Conservation (phyloP, 1,284 basidiomycete species). For the Marasmius sp. region DNA sequence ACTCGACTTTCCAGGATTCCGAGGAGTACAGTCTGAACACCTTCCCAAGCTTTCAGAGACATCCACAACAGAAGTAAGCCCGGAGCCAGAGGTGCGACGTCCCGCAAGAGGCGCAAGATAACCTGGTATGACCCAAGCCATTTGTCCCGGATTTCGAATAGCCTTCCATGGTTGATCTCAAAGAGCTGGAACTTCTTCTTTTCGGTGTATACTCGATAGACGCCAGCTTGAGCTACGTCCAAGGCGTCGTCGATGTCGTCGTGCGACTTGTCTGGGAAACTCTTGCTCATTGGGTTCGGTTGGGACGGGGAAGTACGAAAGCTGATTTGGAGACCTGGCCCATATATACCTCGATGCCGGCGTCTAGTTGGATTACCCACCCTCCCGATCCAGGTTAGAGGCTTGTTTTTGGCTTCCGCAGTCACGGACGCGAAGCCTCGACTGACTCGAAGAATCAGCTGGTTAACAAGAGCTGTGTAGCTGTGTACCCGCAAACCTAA, state of each 20-base stretch:
- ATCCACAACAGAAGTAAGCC: background rate
- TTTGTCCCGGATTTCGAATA: background rate
- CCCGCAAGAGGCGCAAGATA: background rate
- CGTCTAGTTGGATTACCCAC: too few relatives aligned
- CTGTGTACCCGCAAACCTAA: too few relatives aligned
- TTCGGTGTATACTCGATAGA: background rate
- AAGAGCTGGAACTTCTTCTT: background rate
- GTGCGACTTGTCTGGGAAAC: too few relatives aligned
- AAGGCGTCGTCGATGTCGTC: background rate
- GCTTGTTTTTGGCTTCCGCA: too few relatives aligned
- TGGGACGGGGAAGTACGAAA: too few relatives aligned
- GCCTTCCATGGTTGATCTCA: background rate
- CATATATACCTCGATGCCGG: too few relatives aligned
- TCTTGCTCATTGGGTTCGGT: too few relatives aligned
- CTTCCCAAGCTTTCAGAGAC: background rate
- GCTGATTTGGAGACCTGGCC: too few relatives aligned
- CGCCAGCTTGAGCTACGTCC: background rate
- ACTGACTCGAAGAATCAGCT: too few relatives aligned
- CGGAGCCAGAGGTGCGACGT: background rate
- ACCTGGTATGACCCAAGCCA: background rate
- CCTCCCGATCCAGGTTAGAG: too few relatives aligned
- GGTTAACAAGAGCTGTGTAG: too few relatives aligned
- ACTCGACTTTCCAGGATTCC: background rate
- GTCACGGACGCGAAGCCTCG: too few relatives aligned
- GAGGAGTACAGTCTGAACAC: background rate